phyloP scores from a whole-genome alignment of 495 filamentous ascomycete genomes.

The Thermothielavioides terrestris region DNA sequence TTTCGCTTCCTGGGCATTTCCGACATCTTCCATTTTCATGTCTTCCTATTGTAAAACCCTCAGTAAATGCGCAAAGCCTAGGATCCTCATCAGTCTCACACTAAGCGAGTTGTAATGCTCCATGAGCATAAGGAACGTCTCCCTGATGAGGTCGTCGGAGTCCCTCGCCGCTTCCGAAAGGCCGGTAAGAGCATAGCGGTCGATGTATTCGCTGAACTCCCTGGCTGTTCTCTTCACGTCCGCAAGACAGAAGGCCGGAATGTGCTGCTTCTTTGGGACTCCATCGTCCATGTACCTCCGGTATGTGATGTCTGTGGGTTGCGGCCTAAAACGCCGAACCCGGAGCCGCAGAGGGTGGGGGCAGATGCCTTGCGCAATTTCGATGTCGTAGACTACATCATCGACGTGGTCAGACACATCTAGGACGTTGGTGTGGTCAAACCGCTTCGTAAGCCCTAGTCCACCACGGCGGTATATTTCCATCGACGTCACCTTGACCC shows the following conservation, averaged over 20 bases:
- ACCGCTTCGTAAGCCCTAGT: conserved; percentile 31
- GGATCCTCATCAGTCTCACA: too few species aligned
- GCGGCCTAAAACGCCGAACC: conserved; percentile 29
- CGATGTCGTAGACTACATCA: conserved; percentile 17
- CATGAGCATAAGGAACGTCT: conserved; percentile 18
- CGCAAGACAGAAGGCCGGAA: conserved; percentile 30
- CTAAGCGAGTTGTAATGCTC: conserved; percentile 8
- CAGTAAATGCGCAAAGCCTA: too few species aligned
- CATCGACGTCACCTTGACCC: conserved; percentile 31
- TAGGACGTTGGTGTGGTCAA: conserved; percentile 28
- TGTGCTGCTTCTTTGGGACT: conserved; percentile 8
- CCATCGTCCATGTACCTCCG: conserved; percentile 23
- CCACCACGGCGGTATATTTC: conserved; percentile 32
- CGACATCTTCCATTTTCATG: not conserved
- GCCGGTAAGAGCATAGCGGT: conserved; percentile 16
- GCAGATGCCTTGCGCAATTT: conserved; percentile 26
- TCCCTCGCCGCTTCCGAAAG: conserved; percentile 9
- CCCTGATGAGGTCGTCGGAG: conserved; percentile 10
- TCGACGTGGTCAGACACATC: conserved; percentile 27
- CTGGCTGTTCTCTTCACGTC: conserved; percentile 24
- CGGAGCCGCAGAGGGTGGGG: conserved; percentile 21
- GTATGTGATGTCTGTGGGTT: conserved; percentile 20
- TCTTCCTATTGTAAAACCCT: not conserved
- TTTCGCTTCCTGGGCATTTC: not conserved
- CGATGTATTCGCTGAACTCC: conserved; percentile 28